Base-by-base conservation (phyloP, 441 rosid genomes). In the Oxalis stricta region DNA sequence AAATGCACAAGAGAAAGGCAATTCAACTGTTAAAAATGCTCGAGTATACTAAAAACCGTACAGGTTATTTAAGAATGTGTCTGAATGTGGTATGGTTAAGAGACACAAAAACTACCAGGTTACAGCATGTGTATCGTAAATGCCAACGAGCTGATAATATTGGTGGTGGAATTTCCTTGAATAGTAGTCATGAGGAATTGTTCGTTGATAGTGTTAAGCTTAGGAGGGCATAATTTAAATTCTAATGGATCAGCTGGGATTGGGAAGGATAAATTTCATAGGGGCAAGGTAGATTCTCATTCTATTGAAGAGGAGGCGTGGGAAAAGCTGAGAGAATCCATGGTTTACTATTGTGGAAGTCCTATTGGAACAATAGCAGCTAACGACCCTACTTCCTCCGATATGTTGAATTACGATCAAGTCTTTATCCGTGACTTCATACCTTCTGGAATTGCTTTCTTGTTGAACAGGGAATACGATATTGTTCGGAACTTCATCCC, bases 371-470 rank as follows among this genome's bases (percentile, higher is more conserved):
- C 84, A 10, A 74, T 89, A 59, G 94, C 95, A 20, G 94, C 97
- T 21, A 89, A 76, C 49, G 95, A 84, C 53, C 94, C 94, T 26
- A 75, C 85, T 7, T 53, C 70, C 65, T 74, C 85, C 48, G 62
- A 46, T 51, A 73, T 77, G 49, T 59, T 84, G 72, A 88, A 88
- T 65, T 84, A 88, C 33, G 97, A 88, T 66, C 95, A 89, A 55
- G 94, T 85, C 43, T 84, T 84, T 64, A 85, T 89, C 47, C 75
- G 97, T 57, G 96, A 84, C 51, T 89, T 85, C 52, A 82, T 89
- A 49, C 94, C 96, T 35, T 76, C 92, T 41, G 94, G 94, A 32
- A 60, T 89, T 33, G 97, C 96, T 26, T 85, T 89, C 36, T 80
- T 89, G 50, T 76, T 89, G 74, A 85, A 89, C 59, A 95, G 96